Conservation (phyloP, 2,329 filamentous ascomycete species). For the Colletotrichum theobromicola region DNA sequence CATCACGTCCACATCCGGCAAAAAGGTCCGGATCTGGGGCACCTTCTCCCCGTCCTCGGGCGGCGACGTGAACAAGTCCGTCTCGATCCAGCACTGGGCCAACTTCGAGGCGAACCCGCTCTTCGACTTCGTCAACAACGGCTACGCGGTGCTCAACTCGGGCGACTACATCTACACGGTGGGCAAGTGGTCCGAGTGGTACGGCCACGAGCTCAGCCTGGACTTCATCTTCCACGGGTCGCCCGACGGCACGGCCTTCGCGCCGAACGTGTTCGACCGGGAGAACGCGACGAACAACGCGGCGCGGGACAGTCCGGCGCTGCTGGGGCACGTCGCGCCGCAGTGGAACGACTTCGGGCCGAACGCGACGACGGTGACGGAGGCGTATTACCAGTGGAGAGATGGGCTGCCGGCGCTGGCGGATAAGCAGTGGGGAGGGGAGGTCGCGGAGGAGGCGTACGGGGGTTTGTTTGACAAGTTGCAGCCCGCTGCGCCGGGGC, state of each 20-base stretch:
- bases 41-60: slow-evolving; percentile 32
- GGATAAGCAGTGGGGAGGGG: slow-evolving; percentile 31
- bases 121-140: slow-evolving; percentile 25
- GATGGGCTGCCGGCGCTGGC: slow-evolving; percentile 28
- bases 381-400: slow-evolving; percentile 30
- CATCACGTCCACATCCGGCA: slow-evolving; percentile 30
- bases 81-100: slow-evolving; percentile 42
- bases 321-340: slow-evolving; percentile 26
- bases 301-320: slow-evolving; percentile 3
- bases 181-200: slow-evolving; percentile 24
- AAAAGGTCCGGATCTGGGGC: slow-evolving; percentile 59
- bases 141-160: slow-evolving; percentile 29
- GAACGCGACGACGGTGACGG: slow-evolving; percentile 27
- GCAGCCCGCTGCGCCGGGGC: slow-evolving; percentile 24
- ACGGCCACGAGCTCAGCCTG: slow-evolving; percentile 20
- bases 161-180: slow-evolving; percentile 28
- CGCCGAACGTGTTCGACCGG: slow-evolving; percentile 28
- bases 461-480: slow-evolving; percentile 17
- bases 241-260: slow-evolving; percentile 20
- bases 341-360: slow-evolving; percentile 30
- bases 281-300: slow-evolving; percentile 23
- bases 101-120: slow-evolving; percentile 25
- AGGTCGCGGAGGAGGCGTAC: slow-evolving; percentile 4
- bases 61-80: slow-evolving; percentile 18
- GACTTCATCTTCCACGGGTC: slow-evolving; percentile 25